Evolutionary conservation across 208 protist genomes (phyloP).

Genomic region (Crithidia expoeki): DNA sequence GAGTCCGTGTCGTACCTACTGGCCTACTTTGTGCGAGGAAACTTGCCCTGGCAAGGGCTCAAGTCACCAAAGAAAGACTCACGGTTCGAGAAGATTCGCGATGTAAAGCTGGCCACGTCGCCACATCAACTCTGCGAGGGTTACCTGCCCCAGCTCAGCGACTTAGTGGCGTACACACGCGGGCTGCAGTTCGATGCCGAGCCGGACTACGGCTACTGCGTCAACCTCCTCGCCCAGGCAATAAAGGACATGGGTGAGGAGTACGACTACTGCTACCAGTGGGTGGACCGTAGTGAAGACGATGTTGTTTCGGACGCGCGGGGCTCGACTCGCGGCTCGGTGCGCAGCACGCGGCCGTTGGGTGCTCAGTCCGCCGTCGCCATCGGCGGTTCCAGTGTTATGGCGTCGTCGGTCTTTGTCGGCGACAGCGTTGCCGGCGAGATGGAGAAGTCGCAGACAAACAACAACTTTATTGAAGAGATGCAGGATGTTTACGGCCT

Average conservation of each 20-base stretch:
- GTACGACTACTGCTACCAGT: constrained; percentile 74
- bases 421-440: constrained; percentile 21
- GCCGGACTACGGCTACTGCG: constrained; percentile 80
- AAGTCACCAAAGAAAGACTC: constrained; percentile 44
- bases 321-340: no score
- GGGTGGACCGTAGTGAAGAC: constrained; percentile 31
- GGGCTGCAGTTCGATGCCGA: constrained; percentile 64
- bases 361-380: constrained; percentile 30
- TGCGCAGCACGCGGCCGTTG: constrained; percentile 4
- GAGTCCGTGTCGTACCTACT: constrained; percentile 93
- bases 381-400: constrained; percentile 34
- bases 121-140: constrained; percentile 54
- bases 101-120: constrained; percentile 64
- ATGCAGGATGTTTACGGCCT: constrained; percentile 48
- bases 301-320: constrained; percentile 9
- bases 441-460: constrained; percentile 22
- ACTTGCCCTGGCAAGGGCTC: constrained; percentile 96
- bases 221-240: constrained; percentile 48
- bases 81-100: constrained; percentile 54
- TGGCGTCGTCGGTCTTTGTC: constrained; percentile 29
- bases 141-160: constrained; percentile 64
- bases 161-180: constrained; percentile 59
- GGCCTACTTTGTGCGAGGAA: constrained; percentile 98
- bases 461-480: constrained; percentile 35
- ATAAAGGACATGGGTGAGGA: constrained; percentile 40